phyloP scores from a whole-genome alignment of 176 grass and related monocot genomes.

The Pharus latifolius region DNA sequence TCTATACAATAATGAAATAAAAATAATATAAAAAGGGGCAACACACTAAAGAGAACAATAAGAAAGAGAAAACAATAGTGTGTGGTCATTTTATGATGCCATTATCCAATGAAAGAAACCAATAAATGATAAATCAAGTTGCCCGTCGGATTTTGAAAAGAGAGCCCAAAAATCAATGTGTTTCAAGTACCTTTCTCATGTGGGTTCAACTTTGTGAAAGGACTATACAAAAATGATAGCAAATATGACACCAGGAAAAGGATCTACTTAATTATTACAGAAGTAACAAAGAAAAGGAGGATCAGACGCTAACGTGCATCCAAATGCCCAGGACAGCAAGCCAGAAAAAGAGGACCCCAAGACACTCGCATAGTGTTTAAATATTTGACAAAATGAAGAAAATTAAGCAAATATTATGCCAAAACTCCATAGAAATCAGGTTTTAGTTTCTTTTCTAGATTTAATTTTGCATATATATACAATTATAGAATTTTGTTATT shows the following conservation, averaged over 20 bases:
- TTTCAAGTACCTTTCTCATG: background rate
- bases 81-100: background rate
- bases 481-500: background rate
- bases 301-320: background rate
- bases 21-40: constrained; percentile 1
- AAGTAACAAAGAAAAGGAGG: background rate
- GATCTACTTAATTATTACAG: background rate
- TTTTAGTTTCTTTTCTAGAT: background rate
- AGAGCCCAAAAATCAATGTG: background rate
- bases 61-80: background rate
- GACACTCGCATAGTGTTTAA: background rate
- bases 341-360: background rate
- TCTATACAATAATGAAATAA: constrained; percentile 24
- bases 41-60: background rate
- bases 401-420: background rate
- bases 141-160: background rate
- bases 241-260: background rate
- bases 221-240: background rate
- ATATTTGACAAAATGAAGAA: background rate
- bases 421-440: background rate
- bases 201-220: background rate
- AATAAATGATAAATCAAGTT: background rate
- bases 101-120: background rate
- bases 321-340: background rate
- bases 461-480: background rate